These are phyloP conservation scores for Drechslerella coelobrocha DNA, from an alignment of 2,329 filamentous ascomycete species.

Conservation along the genomic window DNA sequence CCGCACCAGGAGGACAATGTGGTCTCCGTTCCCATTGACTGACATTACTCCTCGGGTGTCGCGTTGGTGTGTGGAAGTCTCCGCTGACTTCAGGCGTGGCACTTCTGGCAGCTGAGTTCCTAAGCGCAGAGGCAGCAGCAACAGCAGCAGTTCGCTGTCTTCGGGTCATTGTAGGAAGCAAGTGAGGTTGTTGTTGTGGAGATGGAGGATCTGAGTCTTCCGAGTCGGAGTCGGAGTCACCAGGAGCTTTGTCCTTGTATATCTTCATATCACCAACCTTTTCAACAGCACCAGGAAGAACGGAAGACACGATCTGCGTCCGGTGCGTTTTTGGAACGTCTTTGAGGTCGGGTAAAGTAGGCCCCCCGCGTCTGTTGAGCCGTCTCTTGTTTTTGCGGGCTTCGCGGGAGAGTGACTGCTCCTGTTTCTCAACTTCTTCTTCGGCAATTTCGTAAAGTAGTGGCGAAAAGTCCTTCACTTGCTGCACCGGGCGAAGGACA, in stretches of 20 bases:
- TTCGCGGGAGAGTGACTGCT: constrained; percentile 90
- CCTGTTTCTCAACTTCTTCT: constrained; percentile 84
- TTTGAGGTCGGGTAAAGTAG: constrained; percentile 92
- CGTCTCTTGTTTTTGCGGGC: constrained; percentile 94
- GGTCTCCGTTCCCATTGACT: constrained; percentile 47
- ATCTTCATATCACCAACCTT: constrained; percentile 54
- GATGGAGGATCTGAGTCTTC: constrained; percentile 69
- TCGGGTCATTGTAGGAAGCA: constrained; percentile 53
- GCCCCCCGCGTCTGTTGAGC: constrained; percentile 89
- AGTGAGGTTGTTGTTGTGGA: constrained; percentile 52
- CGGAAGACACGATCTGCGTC: constrained; percentile 88
- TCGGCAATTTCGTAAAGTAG: constrained; percentile 95
- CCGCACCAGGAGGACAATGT: constrained; percentile 54
- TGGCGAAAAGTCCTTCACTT: constrained; percentile 91
- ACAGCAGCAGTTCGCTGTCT: constrained; percentile 52
- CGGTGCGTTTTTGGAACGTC: constrained; percentile 92
- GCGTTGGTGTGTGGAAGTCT: constrained; percentile 36
- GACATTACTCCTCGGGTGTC: constrained; percentile 16
- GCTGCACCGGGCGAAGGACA: constrained; percentile 87
- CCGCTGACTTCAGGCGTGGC: constrained; percentile 76
- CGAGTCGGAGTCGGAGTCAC: constrained; percentile 87
- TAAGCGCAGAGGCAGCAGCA: constrained; percentile 77
- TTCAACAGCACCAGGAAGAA: constrained; percentile 79
- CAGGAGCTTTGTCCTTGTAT: constrained; percentile 67
- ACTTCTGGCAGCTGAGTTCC: constrained; percentile 69